Base-by-base conservation (phyloP, 2,329 filamentous ascomycete genomes). In the Nemania abortiva region DNA sequence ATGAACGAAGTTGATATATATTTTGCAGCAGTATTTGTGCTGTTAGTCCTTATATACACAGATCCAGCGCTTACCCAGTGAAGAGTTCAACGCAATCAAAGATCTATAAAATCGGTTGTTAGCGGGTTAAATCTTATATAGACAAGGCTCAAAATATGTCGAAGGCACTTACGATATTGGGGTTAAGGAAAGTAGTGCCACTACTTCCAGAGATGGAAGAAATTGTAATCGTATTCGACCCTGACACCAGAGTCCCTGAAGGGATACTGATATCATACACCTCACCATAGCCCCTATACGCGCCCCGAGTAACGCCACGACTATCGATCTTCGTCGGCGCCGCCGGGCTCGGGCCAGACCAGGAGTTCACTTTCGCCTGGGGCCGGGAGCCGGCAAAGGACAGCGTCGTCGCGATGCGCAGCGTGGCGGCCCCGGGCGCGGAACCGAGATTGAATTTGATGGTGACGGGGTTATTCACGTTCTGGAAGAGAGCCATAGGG, bases 401-500 rank as follows among this genome's bases (percentile, higher is more conserved):
- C 24, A 92, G 81, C 0, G 90, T 92, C 0, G 90, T 92, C 5
- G 88, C 89, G 67, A 92, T 86, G 52, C 89, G 85, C 29, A 92
- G 84, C 0, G 88, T 91, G 1, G 87, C 85, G 2, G 86, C 84
- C 1, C 83, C 82, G 5, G 87, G 83, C 1, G 83, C 83, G 18
- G 86, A 83, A 13, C 77, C 79, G 0, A 90, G 82, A 29, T 83
- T 85, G 78, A 91, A 90, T 52, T 84, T 84, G 79, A 91, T 90
- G 0, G 86, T 90, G 15, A 88, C 81, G 0, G 87, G 86, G 68
- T 83, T 84, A 79, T 91, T 91, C 65, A 87, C 85, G 27, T 77
- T 78, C 77, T 90, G 88, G 80, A 90, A 90, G 29, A 91, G 77
- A 0, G 89, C 89, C 90, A 92, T 91, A 52, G 90, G 89, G 75